Evolutionary conservation across 2,329 filamentous ascomycete genomes (phyloP).

Genomic region (Calonectria multiphialidica): DNA sequence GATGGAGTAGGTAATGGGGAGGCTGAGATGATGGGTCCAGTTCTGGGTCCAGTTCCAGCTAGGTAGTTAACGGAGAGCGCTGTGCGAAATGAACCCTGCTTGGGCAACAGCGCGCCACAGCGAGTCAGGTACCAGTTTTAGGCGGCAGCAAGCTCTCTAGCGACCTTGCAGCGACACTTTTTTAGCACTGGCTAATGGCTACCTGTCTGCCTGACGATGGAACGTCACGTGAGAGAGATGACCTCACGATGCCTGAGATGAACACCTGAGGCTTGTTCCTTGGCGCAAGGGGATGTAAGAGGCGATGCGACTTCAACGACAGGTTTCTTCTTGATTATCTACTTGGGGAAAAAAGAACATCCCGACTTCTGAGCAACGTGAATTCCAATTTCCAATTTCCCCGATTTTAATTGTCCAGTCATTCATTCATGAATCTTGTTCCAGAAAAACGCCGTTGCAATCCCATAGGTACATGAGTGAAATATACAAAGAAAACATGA

Average conservation of each 20-base stretch:
- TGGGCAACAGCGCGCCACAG: slow-evolving; percentile 26
- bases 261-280: slow-evolving; percentile 9
- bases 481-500: slow-evolving; percentile 6
- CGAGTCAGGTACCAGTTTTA: slow-evolving; percentile 33
- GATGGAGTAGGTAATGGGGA: slow-evolving; percentile 40
- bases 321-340: neutral
- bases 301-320: neutral
- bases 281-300: neutral
- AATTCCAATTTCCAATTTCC: neutral
- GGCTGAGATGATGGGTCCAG: slow-evolving; percentile 45
- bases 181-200: neutral
- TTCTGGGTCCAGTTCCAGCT: slow-evolving; percentile 34
- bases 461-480: neutral
- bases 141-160: slow-evolving; percentile 35
- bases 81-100: slow-evolving; percentile 16
- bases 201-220: neutral
- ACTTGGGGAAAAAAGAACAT: neutral
- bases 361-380: neutral
- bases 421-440: slow-evolving; percentile 19
- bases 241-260: neutral
- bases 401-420: slow-evolving; percentile 1
- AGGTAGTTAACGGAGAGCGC: slow-evolving; percentile 25
- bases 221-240: slow-evolving; percentile 34
- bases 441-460: slow-evolving; percentile 17
- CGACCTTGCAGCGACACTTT: slow-evolving; percentile 17